Percentiles rank a stretch among this genome's conserved stretches.
phyloP scores from a whole-genome alignment of 2,329 filamentous ascomycete species.

The Stachybotrys elegans region DNA sequence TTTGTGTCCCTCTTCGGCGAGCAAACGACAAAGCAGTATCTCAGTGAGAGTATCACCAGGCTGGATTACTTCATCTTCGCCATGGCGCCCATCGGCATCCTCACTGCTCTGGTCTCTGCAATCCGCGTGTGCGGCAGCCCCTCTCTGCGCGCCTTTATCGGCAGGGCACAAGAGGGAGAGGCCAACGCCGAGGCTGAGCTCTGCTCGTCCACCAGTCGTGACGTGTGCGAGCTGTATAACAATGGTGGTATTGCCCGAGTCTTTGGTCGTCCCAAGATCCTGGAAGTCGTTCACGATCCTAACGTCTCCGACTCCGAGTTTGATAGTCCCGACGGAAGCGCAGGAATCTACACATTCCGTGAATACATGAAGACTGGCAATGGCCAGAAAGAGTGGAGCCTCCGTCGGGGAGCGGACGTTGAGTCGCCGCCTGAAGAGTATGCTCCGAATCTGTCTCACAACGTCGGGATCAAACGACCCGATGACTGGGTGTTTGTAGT shows the following conservation, averaged over 20 bases:
- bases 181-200: slow-evolving; percentile 31
- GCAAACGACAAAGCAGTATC: slow-evolving; percentile 30
- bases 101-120: slow-evolving; percentile 28
- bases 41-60: slow-evolving; percentile 24
- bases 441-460: too few species aligned
- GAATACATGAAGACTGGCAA: too few species aligned
- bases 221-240: slow-evolving; percentile 34
- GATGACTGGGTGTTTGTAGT: too few species aligned
- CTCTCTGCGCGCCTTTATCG: slow-evolving; percentile 31
- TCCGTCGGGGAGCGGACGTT: too few species aligned
- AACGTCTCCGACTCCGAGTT: too few species aligned
- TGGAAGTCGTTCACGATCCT: slow-evolving; percentile 29
- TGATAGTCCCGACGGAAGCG: too few species aligned
- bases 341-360: too few species aligned
- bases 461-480: too few species aligned
- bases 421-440: too few species aligned
- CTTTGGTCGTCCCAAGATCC: slow-evolving; percentile 25
- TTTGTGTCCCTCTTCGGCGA: slow-evolving; percentile 33
- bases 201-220: slow-evolving; percentile 31
- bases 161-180: slow-evolving; percentile 28
- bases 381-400: too few species aligned
- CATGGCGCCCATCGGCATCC: slow-evolving; percentile 31
- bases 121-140: slow-evolving; percentile 25
- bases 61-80: slow-evolving; percentile 28
- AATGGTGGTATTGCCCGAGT: slow-evolving; percentile 24